A percentile compares a stretch with the other conserved stretches of the same genome.
Conservation (phyloP, 2,329 filamentous ascomycete genomes). For the Fusarium humuli region DNA sequence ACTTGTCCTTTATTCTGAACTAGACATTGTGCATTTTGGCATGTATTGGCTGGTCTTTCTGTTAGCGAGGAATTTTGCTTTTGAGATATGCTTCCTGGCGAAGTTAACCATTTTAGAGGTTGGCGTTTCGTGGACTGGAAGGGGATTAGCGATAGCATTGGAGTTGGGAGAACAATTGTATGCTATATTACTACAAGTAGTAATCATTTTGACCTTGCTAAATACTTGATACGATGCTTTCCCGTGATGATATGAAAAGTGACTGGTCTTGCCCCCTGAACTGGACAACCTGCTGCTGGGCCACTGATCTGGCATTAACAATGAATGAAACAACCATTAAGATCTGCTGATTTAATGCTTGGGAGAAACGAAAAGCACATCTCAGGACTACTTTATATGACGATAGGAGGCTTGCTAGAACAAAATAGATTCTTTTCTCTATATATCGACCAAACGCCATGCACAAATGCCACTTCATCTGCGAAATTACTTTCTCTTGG, state of each 20-base stretch:
- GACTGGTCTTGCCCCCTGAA: not conserved
- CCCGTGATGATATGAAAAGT: not conserved
- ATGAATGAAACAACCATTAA: not conserved
- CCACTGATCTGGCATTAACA: not conserved
- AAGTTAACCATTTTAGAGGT: constrained; percentile 37
- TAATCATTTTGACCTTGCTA: constrained; percentile 10
- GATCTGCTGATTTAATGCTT: not conserved
- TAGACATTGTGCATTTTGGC: constrained; percentile 25
- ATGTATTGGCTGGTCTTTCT: constrained; percentile 11
- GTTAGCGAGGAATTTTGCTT: constrained; percentile 5
- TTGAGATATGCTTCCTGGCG: constrained; percentile 35
- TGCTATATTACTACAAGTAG: constrained; percentile 29
- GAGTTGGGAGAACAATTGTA: constrained; percentile 34
- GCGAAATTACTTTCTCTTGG: constrained; percentile 63
- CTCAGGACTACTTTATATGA: not conserved
- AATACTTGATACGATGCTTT: not conserved
- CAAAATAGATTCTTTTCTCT: constrained; percentile 28
- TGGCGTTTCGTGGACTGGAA: constrained; percentile 38
- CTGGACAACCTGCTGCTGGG: not conserved
- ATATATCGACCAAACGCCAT: constrained; percentile 32
- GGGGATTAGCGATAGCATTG: constrained; percentile 25
- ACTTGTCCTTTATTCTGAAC: constrained; percentile 2
- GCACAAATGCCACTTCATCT: constrained; percentile 10
- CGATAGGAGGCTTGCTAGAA: not conserved
- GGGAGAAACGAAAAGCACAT: not conserved